Base-by-base conservation (phyloP, 768 basidiomycete species). In the Mycena crocata region DNA sequence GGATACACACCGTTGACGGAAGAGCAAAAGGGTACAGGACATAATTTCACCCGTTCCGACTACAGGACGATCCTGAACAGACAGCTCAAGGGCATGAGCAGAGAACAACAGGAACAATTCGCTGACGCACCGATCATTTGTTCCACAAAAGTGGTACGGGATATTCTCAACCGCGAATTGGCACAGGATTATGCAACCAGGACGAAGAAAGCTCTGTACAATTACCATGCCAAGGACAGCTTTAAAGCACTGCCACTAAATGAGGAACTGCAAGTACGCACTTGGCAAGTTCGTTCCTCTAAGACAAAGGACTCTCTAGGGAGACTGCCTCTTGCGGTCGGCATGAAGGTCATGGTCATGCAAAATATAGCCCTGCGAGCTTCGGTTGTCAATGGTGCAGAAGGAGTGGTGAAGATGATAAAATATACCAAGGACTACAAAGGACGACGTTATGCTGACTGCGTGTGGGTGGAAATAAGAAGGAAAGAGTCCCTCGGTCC, bases 281-380 rank as follows among this genome's bases (percentile, higher is more conserved):
- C 24, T 0, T 59, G 58, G 58, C 44, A 49, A 15, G 17, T 59
- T 2, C 2, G 58, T 1, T 59, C 46, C 23, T 32, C 30, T 8
- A 3, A 26, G 2, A 54, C 61, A 7, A 34, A 44, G 4, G 51
- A 62, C 32, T 17, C 31, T 2, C 19, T 62, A 8, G 51, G 51
- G 0, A 31, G 17, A 30, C 19, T 62, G 17, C 61, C 61, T 2
- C 42, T 62, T 3, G 51, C 23, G 1, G 28, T 46, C 10, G 61
- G 52, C 4, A 54, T 55, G 61, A 44, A 45, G 21, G 61, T 62
- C 3, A 54, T 62, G 40, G 23, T 62, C 1, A 44, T 34, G 12
- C 50, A 62, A 23, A 62, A 62, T 13, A 45, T 62, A 5, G 60
- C 60, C 1, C n/a, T 62, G 26, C 31, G 24, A 19, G 50, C 51